Evolutionary conservation across 371 early-diverging fungal genomes (phyloP).

Genomic region (Capillidium rhysosporum): DNA sequence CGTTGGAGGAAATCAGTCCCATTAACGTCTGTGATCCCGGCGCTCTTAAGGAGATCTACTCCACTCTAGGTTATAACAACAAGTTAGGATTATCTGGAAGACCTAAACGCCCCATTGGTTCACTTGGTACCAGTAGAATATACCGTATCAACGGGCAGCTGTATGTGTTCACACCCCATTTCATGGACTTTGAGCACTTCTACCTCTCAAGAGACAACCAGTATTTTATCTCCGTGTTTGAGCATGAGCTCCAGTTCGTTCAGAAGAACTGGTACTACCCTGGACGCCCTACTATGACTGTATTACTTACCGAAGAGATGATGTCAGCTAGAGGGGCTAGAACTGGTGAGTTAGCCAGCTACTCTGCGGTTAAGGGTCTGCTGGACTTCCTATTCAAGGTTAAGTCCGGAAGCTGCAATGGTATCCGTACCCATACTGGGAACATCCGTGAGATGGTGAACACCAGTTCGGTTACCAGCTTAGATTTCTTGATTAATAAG

Average conservation of each 20-base stretch:
- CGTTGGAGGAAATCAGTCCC: slow-evolving; percentile 41
- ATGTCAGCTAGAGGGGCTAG: slow-evolving; percentile 16
- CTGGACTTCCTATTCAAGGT: slow-evolving; percentile 70
- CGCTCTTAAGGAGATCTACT: slow-evolving; percentile 60
- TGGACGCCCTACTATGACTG: slow-evolving; percentile 66
- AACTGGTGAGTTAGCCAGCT: slow-evolving; percentile 7
- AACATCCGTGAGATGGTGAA: slow-evolving; percentile 51
- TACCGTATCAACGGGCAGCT: slow-evolving; percentile 66
- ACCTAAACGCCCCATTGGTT: slow-evolving; percentile 54
- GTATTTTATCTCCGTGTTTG: slow-evolving; percentile 51
- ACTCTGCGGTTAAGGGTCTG: slow-evolving; percentile 16
- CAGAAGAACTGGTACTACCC: slow-evolving; percentile 51
- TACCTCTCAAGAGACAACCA: slow-evolving; percentile 69
- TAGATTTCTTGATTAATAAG: slow-evolving; percentile 63
- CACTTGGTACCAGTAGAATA: slow-evolving; percentile 56
- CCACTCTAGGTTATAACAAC: slow-evolving; percentile 45
- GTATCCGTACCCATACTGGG: slow-evolving; percentile 49
- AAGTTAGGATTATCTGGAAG: slow-evolving; percentile 64
- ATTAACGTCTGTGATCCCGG: slow-evolving; percentile 53
- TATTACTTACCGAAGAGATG: slow-evolving; percentile 60
- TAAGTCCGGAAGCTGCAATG: slow-evolving; percentile 46
- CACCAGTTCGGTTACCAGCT: slow-evolving; percentile 56
- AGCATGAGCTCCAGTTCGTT: slow-evolving; percentile 57
- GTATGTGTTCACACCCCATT: slow-evolving; percentile 72
- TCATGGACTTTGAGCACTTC: slow-evolving; percentile 73